Evolutionary conservation across 441 rosid genomes (phyloP).

Genomic region (Manihot esculenta): DNA sequence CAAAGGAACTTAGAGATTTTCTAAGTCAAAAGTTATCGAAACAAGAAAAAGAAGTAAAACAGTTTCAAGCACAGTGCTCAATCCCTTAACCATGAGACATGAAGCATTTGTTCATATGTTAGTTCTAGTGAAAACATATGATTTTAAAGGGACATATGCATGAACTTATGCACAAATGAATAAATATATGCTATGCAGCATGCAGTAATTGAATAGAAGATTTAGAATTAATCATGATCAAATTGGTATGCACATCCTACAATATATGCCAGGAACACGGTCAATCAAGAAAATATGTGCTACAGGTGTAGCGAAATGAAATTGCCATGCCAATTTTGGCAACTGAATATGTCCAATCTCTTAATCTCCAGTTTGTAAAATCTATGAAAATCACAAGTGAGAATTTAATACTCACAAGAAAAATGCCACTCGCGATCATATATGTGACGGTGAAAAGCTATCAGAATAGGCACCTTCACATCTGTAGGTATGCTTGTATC

Average conservation of each 20-base stretch:
- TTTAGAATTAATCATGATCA: neutral
- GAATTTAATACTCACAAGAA: constrained; percentile 61
- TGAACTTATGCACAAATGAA: neutral
- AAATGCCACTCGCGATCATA: constrained; percentile 80
- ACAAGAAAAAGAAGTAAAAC: neutral
- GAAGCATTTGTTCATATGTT: neutral
- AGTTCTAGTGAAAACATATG: neutral
- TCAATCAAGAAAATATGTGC: neutral
- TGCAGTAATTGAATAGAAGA: neutral
- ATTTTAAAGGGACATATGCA: neutral
- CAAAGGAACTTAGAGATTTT: neutral
- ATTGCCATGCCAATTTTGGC: constrained; percentile 3
- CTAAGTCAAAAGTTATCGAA: neutral
- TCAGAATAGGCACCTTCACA: constrained; percentile 83
- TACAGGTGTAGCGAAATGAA: neutral
- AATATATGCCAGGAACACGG: neutral
- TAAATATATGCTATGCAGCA: neutral
- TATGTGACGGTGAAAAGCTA: constrained; percentile 73
- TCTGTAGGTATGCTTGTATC: constrained; percentile 86
- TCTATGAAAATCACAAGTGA: constrained; percentile 7
- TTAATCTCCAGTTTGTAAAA: neutral
- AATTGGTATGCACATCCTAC: neutral
- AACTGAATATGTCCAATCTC: constrained; percentile 1
- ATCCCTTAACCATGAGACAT: neutral
- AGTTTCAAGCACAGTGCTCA: neutral